Evolutionary conservation across 2,329 filamentous ascomycete genomes (phyloP).

Genomic region (Thyridium curvatum): DNA sequence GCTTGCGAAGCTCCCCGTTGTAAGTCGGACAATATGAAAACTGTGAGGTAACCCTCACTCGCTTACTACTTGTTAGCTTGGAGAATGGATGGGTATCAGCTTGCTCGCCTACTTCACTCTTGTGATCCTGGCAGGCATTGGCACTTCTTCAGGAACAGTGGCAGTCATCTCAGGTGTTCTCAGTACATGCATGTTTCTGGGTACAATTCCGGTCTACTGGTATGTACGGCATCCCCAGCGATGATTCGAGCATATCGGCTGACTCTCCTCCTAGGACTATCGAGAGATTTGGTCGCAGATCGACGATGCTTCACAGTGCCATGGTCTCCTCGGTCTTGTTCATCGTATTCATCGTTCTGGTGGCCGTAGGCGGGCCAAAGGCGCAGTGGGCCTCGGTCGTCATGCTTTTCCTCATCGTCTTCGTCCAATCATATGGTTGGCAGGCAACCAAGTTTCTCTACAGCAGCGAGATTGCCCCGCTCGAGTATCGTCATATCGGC

Average conservation of each 20-base stretch:
- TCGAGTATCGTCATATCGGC: conserved; percentile 2
- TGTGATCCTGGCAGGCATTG: background rate
- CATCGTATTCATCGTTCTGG: conserved; percentile 1
- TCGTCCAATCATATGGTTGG: conserved; percentile 1
- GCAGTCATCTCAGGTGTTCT: conserved; percentile 1
- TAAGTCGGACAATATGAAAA: too few species aligned
- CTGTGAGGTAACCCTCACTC: too few species aligned
- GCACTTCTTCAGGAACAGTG: background rate
- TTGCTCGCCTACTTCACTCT: conserved; percentile 1
- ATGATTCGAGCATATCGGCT: background rate
- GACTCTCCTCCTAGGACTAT: background rate
- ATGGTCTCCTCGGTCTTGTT: background rate
- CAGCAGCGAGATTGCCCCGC: conserved; percentile 1
- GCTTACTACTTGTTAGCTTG: background rate
- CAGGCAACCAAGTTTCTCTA: conserved; percentile 2
- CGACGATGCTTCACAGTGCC: conserved; percentile 1
- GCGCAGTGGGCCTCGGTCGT: conserved; percentile 1
- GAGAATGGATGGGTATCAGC: conserved; percentile 2
- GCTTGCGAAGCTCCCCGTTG: too few species aligned
- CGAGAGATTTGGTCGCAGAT: conserved; percentile 1
- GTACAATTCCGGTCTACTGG: conserved; percentile 1
- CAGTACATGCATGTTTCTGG: conserved; percentile 2
- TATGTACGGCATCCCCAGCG: background rate
- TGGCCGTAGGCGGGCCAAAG: background rate
- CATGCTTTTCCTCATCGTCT: conserved; percentile 1